Conservation (phyloP, 352 stramenopile genomes). For the Peronospora belbahrii region DNA sequence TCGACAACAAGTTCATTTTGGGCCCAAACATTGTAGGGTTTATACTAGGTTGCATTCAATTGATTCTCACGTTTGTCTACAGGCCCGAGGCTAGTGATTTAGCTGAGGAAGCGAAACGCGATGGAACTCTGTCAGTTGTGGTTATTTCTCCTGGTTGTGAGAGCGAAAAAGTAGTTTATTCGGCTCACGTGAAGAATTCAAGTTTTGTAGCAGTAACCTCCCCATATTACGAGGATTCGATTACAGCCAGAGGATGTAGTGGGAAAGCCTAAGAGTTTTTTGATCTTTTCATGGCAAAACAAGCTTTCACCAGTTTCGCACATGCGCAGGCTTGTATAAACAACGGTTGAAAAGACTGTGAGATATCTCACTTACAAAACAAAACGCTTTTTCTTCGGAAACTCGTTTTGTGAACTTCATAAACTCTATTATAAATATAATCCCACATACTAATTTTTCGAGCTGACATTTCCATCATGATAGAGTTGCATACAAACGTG, state of each 20-base stretch:
- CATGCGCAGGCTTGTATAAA: too few species aligned
- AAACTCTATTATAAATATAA: too few species aligned
- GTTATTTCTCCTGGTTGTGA: constrained; percentile 6
- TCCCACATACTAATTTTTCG: too few species aligned
- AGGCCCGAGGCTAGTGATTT: constrained; percentile 9
- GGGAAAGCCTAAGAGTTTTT: neutral
- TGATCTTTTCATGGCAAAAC: too few species aligned
- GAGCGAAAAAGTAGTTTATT: neutral
- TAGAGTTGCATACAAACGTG: too few species aligned
- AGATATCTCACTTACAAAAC: too few species aligned
- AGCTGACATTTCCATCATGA: too few species aligned
- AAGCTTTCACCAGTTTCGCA: too few species aligned
- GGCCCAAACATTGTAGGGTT: constrained; percentile 28
- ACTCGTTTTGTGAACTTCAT: too few species aligned
- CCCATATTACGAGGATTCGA: neutral
- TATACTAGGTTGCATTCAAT: constrained; percentile 24
- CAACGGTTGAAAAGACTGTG: too few species aligned
- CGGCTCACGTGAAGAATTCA: constrained; percentile 2
- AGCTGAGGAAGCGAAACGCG: neutral
- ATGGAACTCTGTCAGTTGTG: neutral
- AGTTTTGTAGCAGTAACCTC: constrained; percentile 12
- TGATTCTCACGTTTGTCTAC: constrained; percentile 37
- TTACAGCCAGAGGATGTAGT: neutral
- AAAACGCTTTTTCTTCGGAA: too few species aligned
- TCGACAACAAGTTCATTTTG: constrained; percentile 26